Evolutionary conservation across 192 early-diverging fungal species (phyloP).

Genomic region (Podila horticola): DNA sequence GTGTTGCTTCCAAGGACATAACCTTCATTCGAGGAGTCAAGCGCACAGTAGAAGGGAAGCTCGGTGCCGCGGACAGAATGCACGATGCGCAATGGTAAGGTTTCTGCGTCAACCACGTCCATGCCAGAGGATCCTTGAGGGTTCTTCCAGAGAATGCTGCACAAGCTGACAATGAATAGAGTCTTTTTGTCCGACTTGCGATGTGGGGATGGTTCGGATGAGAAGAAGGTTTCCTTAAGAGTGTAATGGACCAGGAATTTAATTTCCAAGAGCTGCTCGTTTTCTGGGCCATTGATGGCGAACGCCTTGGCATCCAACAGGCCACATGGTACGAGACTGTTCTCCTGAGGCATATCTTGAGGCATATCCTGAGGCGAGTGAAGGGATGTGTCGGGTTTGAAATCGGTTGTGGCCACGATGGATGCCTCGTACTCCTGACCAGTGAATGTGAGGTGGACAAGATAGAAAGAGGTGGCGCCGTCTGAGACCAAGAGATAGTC

Average conservation of each 20-base stretch:
- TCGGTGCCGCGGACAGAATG: slow-evolving; percentile 59
- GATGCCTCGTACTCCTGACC: slow-evolving; percentile 23
- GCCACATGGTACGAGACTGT: slow-evolving; percentile 6
- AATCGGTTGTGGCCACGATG: slow-evolving; percentile 15
- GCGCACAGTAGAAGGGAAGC: slow-evolving; percentile 62
- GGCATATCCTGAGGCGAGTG: background rate
- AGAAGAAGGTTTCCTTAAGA: slow-evolving; percentile 26
- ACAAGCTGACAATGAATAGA: slow-evolving; percentile 39
- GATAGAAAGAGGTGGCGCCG: slow-evolving; percentile 30
- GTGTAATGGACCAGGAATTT: slow-evolving; percentile 33
- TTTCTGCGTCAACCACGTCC: background rate
- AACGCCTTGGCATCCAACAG: slow-evolving; percentile 43
- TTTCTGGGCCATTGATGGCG: slow-evolving; percentile 5
- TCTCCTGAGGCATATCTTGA: background rate
- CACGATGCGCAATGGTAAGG: slow-evolving; percentile 12
- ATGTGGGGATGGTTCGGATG: slow-evolving; percentile 39
- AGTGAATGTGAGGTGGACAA: slow-evolving; percentile 11
- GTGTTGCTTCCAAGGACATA: slow-evolving; percentile 59
- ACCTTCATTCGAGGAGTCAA: slow-evolving; percentile 48
- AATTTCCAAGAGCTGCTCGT: slow-evolving; percentile 17
- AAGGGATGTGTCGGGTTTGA: slow-evolving; percentile 3
- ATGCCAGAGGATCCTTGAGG: background rate
- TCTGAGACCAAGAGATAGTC: slow-evolving; percentile 42
- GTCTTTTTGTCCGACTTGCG: slow-evolving; percentile 40
- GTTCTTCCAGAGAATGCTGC: slow-evolving; percentile 18